Evolutionary conservation across 192 early-diverging fungal species (phyloP).

Genomic region (Mortierella antarctica): DNA sequence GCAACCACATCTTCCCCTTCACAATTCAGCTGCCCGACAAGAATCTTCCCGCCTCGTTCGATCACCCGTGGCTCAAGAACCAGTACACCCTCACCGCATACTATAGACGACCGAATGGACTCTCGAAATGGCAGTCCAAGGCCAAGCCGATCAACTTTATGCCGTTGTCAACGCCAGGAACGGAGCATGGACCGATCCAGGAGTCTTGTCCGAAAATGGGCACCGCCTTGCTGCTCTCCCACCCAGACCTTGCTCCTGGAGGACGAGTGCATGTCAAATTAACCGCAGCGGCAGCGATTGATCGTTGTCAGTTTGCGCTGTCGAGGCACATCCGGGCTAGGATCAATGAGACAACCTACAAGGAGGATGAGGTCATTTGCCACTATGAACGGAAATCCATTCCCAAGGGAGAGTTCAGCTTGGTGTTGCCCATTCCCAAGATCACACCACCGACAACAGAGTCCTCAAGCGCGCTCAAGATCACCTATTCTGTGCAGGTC

Average conservation of each 20-base stretch:
- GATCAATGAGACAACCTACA: conserved; percentile 49
- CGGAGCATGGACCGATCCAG: conserved; percentile 51
- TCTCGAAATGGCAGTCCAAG: conserved; percentile 54
- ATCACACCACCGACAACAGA: conserved; percentile 45
- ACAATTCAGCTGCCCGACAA: conserved; percentile 53
- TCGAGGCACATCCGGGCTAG: conserved; percentile 46
- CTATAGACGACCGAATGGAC: conserved; percentile 48
- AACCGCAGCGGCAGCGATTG: conserved; percentile 46
- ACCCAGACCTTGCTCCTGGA: conserved; percentile 43
- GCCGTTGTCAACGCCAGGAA: conserved; percentile 43
- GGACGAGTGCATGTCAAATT: conserved; percentile 45
- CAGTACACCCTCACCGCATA: conserved; percentile 50
- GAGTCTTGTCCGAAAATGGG: conserved; percentile 52
- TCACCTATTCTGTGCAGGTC: conserved; percentile 50
- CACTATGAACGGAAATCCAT: conserved; percentile 52
- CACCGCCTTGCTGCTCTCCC: conserved; percentile 36
- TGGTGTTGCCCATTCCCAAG: conserved; percentile 45
- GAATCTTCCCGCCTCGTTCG: conserved; percentile 53
- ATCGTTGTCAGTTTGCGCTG: conserved; percentile 47
- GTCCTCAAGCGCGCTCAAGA: conserved; percentile 47
- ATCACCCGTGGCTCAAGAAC: conserved; percentile 56
- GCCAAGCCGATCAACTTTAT: conserved; percentile 52
- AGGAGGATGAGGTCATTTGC: conserved; percentile 50
- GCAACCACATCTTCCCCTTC: conserved; percentile 52
- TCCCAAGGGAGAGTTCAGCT: conserved; percentile 39